phyloP scores from a whole-genome alignment of 805 yeast species.

The Myxozyma geophila region DNA sequence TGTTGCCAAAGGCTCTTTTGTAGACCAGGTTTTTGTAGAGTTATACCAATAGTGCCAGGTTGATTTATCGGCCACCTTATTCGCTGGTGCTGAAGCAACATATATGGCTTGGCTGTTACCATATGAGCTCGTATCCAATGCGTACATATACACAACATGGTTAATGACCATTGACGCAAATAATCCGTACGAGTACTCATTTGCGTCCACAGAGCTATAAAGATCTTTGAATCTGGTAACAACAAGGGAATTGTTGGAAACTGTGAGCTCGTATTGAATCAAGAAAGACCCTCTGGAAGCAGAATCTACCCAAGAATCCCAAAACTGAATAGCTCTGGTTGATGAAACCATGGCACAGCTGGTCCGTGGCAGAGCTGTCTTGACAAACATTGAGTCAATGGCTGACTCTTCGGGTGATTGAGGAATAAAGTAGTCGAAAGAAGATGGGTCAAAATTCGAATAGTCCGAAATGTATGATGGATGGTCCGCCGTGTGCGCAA shows the following conservation, averaged over 20 bases:
- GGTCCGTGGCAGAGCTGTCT: background rate
- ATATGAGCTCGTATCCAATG: background rate
- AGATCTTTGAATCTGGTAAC: conserved; percentile 18
- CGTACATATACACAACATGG: conserved; percentile 12
- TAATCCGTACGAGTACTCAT: conserved; percentile 10
- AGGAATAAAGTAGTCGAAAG: conserved; percentile 3
- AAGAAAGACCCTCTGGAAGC: conserved; percentile 9
- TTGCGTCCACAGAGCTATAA: background rate
- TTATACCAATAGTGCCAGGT: conserved; percentile 17
- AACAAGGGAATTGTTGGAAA: conserved; percentile 1
- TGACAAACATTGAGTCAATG: background rate
- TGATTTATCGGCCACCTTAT: conserved; percentile 8
- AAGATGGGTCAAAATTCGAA: background rate
- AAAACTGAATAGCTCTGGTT: conserved; percentile 19
- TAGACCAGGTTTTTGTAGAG: conserved; percentile 10
- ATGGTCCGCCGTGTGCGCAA: conserved; percentile 6
- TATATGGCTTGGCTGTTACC: conserved; percentile 9
- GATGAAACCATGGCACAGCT: conserved; percentile 3
- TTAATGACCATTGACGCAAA: conserved; percentile 16
- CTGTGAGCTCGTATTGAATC: conserved; percentile 9
- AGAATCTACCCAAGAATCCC: conserved; percentile 16
- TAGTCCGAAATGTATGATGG: conserved; percentile 8
- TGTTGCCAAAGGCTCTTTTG: conserved; percentile 14
- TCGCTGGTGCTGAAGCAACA: conserved; percentile 17
- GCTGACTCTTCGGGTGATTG: conserved; percentile 12